A percentile compares a stretch with the other conserved stretches of the same genome.
phyloP scores from a whole-genome alignment of 257 asterid species.

The Schizonepeta tenuifolia region DNA sequence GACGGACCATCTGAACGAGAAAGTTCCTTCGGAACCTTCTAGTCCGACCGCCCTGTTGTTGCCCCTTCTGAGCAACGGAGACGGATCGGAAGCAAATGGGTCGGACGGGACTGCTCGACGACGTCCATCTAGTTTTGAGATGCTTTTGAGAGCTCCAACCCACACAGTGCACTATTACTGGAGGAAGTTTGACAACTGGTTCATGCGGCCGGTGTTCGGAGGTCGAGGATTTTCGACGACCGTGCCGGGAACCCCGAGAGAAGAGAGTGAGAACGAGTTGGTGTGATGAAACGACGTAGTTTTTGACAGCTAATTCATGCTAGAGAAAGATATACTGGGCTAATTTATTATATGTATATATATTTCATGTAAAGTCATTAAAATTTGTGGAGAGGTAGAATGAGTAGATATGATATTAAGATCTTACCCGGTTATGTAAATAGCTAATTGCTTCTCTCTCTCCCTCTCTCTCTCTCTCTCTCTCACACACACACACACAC shows the following conservation, averaged over 20 bases:
- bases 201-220: constrained; percentile 77
- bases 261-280: constrained; percentile 23
- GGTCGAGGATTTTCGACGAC: constrained; percentile 45
- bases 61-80: constrained; percentile 47
- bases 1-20: background rate
- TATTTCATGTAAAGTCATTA: background rate
- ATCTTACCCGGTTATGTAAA: background rate
- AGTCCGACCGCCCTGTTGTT: constrained; percentile 35
- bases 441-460: background rate
- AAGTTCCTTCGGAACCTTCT: constrained; percentile 37
- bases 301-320: background rate
- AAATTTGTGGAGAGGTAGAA: background rate
- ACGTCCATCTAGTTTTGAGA: constrained; percentile 43
- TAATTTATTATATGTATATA: background rate
- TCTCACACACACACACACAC: no score
- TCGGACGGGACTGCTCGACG: constrained; percentile 10
- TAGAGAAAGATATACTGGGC: background rate
- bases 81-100: constrained; percentile 28
- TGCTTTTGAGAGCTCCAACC: constrained; percentile 55
- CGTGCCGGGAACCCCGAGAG: constrained; percentile 35
- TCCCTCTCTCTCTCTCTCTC: background rate
- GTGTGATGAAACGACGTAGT: background rate
- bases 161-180: constrained; percentile 57
- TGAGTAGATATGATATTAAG: background rate
- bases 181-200: constrained; percentile 61